phyloP scores from a whole-genome alignment of 352 stramenopile genomes.

The Globisporangium nodosum region DNA sequence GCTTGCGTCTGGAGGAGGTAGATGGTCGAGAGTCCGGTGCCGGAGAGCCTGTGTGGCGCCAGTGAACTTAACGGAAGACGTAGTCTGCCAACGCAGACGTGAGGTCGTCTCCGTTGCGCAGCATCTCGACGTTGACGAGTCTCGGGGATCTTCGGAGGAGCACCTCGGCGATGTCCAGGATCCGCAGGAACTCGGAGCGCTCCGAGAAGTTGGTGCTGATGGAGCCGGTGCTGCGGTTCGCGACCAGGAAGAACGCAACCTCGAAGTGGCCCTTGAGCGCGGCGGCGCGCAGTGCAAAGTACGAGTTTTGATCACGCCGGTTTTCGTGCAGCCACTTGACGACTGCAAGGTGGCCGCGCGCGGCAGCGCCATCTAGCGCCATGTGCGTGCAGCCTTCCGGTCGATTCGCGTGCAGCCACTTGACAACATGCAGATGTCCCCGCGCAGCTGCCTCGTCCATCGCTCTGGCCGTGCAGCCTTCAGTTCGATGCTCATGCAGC shows the following conservation, averaged over 20 bases:
- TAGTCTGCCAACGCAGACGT: neutral
- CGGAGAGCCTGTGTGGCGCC: too few species aligned
- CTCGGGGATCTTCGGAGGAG: neutral
- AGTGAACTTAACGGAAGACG: neutral
- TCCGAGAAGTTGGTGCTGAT: neutral
- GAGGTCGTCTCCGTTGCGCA: neutral
- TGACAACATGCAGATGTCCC: neutral
- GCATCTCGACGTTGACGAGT: neutral
- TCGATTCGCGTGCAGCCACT: neutral
- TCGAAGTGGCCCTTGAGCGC: neutral
- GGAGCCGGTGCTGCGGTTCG: too few species aligned
- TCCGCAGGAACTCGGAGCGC: neutral
- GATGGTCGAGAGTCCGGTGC: too few species aligned
- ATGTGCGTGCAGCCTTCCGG: neutral
- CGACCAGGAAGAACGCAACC: neutral
- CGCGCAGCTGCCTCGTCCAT: neutral
- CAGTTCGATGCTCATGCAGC: neutral
- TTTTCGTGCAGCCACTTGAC: slow-evolving; percentile 2
- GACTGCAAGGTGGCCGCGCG: neutral
- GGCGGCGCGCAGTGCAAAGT: neutral
- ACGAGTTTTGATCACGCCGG: neutral
- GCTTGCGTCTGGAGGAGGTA: too few species aligned
- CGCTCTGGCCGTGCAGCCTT: neutral
- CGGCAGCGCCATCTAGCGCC: neutral
- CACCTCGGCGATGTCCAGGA: neutral